Percentiles rank a stretch among this genome's conserved stretches.
Conservation (phyloP, 176 grass and related monocot genomes). For the Bothriochloa decipiens region DNA sequence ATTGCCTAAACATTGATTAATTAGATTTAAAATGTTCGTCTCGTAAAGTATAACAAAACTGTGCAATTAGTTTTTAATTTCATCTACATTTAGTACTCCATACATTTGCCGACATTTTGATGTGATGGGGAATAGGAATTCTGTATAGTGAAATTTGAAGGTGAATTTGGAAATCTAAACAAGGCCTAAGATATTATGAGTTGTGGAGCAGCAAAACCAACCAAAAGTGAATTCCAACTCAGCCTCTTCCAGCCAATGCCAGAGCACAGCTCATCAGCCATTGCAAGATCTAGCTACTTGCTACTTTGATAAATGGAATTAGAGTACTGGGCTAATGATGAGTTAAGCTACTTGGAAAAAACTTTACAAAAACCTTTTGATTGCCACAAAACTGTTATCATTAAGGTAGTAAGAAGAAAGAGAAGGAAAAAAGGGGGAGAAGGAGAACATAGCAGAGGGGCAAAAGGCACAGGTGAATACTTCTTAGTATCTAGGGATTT, state of each 20-base stretch:
- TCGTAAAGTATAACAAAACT: too few species aligned
- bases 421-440: constrained; percentile 12
- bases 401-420: constrained; percentile 63
- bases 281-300: constrained; percentile 61
- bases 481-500: constrained; percentile 78
- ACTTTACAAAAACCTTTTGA: constrained; percentile 98
- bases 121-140: too few species aligned
- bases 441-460: constrained; percentile 47
- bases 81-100: too few species aligned
- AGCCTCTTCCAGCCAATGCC: constrained; percentile 55
- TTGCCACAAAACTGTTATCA: constrained; percentile 99
- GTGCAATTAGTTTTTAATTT: too few species aligned
- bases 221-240: constrained; percentile 62
- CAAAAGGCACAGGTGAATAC: constrained; percentile 49
- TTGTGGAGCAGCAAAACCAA: constrained; percentile 55
- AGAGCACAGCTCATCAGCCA: constrained; percentile 47
- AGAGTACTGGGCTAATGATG: constrained; percentile 52
- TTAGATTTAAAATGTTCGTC: too few species aligned
- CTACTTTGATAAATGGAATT: constrained; percentile 57
- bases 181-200: constrained; percentile 53
- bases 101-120: too few species aligned
- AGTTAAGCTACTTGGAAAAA: constrained; percentile 57
- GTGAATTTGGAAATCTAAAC: too few species aligned
- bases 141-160: too few species aligned
- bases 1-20: too few species aligned